Evolutionary conservation across 2,329 filamentous ascomycete species (phyloP).

Genomic region (Dothideomycetes sp.): DNA sequence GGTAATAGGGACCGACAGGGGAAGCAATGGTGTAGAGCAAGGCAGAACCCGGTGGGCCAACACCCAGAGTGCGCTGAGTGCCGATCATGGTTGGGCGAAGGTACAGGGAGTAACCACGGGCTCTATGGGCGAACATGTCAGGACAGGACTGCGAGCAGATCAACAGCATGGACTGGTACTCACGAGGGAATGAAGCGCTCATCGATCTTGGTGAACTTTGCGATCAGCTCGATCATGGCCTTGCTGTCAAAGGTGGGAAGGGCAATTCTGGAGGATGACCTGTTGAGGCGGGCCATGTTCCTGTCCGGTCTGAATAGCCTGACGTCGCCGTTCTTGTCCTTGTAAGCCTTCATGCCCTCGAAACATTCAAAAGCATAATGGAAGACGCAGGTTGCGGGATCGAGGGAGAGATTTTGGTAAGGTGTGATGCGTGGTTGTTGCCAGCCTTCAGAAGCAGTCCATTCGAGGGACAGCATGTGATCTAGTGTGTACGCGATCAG

Average conservation of each 20-base stretch:
- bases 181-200: constrained; percentile 78
- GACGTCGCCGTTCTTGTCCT: constrained; percentile 65
- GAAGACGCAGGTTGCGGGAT: constrained; percentile 92
- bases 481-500: constrained; percentile 43
- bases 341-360: constrained; percentile 99
- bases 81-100: constrained; percentile 94
- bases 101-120: constrained; percentile 78
- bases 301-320: constrained; percentile 87
- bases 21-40: constrained; percentile 92
- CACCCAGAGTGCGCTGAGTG: constrained; percentile 86
- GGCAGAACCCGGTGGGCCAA: constrained; percentile 82
- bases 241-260: constrained; percentile 73
- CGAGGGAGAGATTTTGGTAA: constrained; percentile 94
- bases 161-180: constrained; percentile 20
- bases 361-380: constrained; percentile 98
- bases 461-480: constrained; percentile 94
- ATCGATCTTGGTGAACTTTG: constrained; percentile 68
- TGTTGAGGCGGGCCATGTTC: constrained; percentile 95
- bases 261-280: constrained; percentile 81
- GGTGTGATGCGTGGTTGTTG: constrained; percentile 70
- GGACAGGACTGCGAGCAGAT: neutral
- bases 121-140: neutral
- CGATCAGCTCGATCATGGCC: constrained; percentile 69
- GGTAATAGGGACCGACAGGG: constrained; percentile 95
- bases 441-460: constrained; percentile 81